A percentile compares a stretch with the other conserved stretches of the same genome.
Conservation (phyloP, 2,329 filamentous ascomycete genomes). For the Fusarium sp. region DNA sequence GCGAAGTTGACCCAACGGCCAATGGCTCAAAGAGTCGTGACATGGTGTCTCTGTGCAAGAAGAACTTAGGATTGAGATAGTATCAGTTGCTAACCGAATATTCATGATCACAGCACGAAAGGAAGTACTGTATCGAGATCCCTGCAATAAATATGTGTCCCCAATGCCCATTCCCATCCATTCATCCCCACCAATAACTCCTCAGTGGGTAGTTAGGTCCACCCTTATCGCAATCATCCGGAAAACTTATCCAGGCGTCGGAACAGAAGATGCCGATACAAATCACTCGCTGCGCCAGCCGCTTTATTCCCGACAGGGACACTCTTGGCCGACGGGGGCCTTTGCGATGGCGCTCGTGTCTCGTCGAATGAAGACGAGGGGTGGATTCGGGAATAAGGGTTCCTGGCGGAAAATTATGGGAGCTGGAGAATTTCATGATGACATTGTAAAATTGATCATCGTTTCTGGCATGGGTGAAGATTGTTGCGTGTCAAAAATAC, state of each 20-base stretch:
- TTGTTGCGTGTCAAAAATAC: neutral
- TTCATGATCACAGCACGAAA: too few species aligned
- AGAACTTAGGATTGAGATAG: rapidly evolving
- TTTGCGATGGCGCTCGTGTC: neutral
- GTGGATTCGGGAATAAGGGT: neutral
- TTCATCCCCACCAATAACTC: neutral
- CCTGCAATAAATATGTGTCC: neutral
- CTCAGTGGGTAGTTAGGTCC: neutral
- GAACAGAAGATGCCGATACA: neutral
- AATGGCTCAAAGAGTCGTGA: neutral
- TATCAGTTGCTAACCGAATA: too few species aligned
- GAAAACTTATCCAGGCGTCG: neutral
- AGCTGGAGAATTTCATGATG: neutral
- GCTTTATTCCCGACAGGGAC: neutral
- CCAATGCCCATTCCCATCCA: too few species aligned
- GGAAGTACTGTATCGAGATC: too few species aligned
- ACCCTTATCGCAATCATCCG: neutral
- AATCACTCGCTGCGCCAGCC: rapidly evolving
- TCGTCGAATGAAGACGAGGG: neutral
- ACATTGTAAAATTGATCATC: neutral
- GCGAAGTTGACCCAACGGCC: neutral
- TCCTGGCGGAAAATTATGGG: neutral
- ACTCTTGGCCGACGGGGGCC: neutral
- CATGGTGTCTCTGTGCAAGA: neutral
- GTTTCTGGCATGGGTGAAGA: neutral